Evolutionary conservation across 768 basidiomycete species (phyloP), one percentile per base, ranked within the genome.

Genomic region (Phanerodontia chrysosporium): DNA sequence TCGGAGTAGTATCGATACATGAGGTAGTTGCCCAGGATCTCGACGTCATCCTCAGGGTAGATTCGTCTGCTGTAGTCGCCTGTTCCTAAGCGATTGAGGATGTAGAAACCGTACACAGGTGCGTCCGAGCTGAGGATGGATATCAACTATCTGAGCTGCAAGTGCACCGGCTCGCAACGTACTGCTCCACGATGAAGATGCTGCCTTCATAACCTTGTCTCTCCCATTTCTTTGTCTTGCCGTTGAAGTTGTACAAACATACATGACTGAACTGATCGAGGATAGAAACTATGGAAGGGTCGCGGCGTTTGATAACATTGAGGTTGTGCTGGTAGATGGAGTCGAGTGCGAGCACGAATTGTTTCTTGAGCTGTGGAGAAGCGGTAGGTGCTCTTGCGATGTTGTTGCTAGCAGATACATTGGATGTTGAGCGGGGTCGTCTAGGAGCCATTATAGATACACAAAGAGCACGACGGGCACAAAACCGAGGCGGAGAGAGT

Each of bases 121-220:
- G 91, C 91, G 28, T 82, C 78, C 58, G 85, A 80, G 66, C 90
- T 92, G 64, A 18, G 30, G 44, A 32, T 61, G 42, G 45, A 42
- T 22, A 45, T 61, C n/a, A 60, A 64, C 6, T 32, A 36, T 52
- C 62, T 49, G 51, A 28, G 14, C 21, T 14, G 39, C n/a, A 46
- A n/a, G 56, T 18, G 0, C 39, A 60, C 56, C 57, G 32, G 30
- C n/a, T 28, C 30, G 25, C 27, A 55, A 36, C 83, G 64, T 64
- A 91, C 90, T 90, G 79, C 75, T 93, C 90, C 66, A 89, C 91
- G 64, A 94, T 76, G 74, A 94, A 93, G 85, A 93, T 90, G 73
- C 83, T 87, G n/a, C 91, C 92, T 70, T 94, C 91, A 68, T 73
- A 89, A 45, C 90, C 90, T 60, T 87, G 83, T 72, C 91, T 92